Conservation (phyloP, 1,139 yeast genomes). For the Geotrichum carabidarum region DNA sequence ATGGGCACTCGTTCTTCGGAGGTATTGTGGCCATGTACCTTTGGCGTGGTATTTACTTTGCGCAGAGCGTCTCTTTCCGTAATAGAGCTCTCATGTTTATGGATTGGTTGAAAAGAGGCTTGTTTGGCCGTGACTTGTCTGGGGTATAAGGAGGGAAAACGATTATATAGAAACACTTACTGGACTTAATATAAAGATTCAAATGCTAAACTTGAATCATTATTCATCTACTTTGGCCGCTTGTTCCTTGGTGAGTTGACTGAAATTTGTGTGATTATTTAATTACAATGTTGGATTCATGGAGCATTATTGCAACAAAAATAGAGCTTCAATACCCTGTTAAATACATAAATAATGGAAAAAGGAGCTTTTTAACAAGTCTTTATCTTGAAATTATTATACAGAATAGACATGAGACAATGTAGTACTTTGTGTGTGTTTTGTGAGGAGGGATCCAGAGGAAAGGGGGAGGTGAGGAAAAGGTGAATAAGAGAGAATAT, state of each 20-base stretch:
- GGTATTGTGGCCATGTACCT: conserved; percentile 60
- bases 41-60: conserved; percentile 63
- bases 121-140: conserved; percentile 55
- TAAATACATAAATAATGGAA: conserved; percentile 1
- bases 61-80: conserved; percentile 57
- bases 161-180: not conserved
- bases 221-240: not conserved
- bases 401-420: conserved; percentile 7
- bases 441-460: not conserved
- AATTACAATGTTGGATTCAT: no score
- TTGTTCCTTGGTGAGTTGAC: not conserved
- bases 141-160: conserved; percentile 26
- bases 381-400: conserved; percentile 5
- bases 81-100: conserved; percentile 53
- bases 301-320: not conserved
- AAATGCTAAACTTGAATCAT: not conserved
- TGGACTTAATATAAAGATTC: not conserved
- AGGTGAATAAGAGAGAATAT: not conserved
- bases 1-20: conserved; percentile 53
- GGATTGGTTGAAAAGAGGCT: conserved; percentile 61
- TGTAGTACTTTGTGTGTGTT: not conserved
- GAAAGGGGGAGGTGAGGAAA: not conserved
- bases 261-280: no score
- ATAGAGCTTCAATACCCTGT: conserved; percentile 1
- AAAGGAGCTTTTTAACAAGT: not conserved